Percentiles rank a stretch among this genome's conserved stretches.
These are phyloP conservation scores for Poterioochromonas sp. DNA, from an alignment of 352 stramenopile species.

Conservation along the genomic window DNA sequence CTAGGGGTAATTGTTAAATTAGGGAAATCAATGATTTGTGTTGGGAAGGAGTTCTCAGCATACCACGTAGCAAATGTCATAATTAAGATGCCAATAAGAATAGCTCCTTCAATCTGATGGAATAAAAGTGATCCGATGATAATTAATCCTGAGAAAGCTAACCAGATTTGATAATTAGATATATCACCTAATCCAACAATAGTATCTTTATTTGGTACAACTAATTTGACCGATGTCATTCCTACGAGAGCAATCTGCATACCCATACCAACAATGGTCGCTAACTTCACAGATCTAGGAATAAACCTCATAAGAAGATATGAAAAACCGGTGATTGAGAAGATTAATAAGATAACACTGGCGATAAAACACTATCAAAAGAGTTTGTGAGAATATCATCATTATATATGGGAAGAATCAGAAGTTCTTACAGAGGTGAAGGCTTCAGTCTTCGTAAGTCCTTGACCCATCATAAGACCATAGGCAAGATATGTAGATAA, in stretches of 20 bases:
- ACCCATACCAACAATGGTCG: slow-evolving; percentile 54
- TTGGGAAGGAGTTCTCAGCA: slow-evolving; percentile 42
- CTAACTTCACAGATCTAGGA: slow-evolving; percentile 50
- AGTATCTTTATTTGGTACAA: slow-evolving; percentile 50
- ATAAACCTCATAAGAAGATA: slow-evolving; percentile 49
- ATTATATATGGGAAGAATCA: too few relatives aligned
- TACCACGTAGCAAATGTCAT: slow-evolving; percentile 47
- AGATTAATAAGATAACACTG: slow-evolving; percentile 37
- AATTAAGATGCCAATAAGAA: slow-evolving; percentile 51
- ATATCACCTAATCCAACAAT: slow-evolving; percentile 49
- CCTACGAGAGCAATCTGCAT: slow-evolving; percentile 54
- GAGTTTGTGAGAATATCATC: too few relatives aligned
- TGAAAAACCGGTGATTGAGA: slow-evolving; percentile 43
- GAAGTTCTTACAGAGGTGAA: slow-evolving; percentile 44
- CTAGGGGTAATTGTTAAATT: slow-evolving; percentile 28
- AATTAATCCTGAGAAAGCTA: slow-evolving; percentile 49
- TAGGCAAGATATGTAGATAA: slow-evolving; percentile 51
- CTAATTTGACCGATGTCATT: slow-evolving; percentile 49
- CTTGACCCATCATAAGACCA: slow-evolving; percentile 47
- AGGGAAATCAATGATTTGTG: slow-evolving; percentile 45
- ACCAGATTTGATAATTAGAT: slow-evolving; percentile 40
- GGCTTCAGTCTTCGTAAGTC: slow-evolving; percentile 44
- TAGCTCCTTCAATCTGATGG: slow-evolving; percentile 49
- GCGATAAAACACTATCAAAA: too few relatives aligned
- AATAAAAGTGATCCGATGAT: slow-evolving; percentile 47